These are phyloP conservation scores for Lepidopterella palustris DNA, from an alignment of 495 filamentous ascomycete genomes.

Conservation along the genomic window DNA sequence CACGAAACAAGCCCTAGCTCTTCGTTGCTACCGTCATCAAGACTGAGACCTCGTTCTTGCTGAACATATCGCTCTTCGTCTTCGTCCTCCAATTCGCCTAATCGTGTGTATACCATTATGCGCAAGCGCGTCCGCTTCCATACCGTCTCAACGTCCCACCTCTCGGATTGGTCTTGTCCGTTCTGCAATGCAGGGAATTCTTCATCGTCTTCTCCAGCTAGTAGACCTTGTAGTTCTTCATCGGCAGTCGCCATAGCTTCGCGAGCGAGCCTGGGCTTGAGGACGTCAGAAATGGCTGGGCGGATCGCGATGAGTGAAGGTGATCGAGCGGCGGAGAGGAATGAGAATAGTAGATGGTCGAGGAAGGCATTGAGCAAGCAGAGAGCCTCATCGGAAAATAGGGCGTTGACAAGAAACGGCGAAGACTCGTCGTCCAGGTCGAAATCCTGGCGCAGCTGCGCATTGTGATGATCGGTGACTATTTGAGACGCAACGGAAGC, in stretches of 20 bases:
- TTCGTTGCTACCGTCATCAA: conserved; percentile 41
- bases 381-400: conserved; percentile 70
- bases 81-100: conserved; percentile 96
- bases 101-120: conserved; percentile 95
- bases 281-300: conserved; percentile 75
- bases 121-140: conserved; percentile 90
- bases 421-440: conserved; percentile 59
- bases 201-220: conserved; percentile 71
- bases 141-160: conserved; percentile 78
- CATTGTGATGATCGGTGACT: conserved; percentile 79
- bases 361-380: conserved; percentile 85
- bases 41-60: conserved; percentile 57
- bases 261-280: conserved; percentile 80
- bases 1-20: conserved; percentile 68
- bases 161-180: conserved; percentile 45
- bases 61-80: conserved; percentile 84
- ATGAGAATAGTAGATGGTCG: conserved; percentile 85
- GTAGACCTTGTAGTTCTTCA: conserved; percentile 81
- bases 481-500: conserved; percentile 85
- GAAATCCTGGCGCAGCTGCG: conserved; percentile 52
- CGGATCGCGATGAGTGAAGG: conserved; percentile 73
- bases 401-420: conserved; percentile 57
- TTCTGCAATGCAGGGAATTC: conserved; percentile 52
- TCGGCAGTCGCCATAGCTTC: conserved; percentile 85
- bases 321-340: conserved; percentile 72